Conservation (phyloP, 768 basidiomycete genomes). For the Auricularia cornea region DNA sequence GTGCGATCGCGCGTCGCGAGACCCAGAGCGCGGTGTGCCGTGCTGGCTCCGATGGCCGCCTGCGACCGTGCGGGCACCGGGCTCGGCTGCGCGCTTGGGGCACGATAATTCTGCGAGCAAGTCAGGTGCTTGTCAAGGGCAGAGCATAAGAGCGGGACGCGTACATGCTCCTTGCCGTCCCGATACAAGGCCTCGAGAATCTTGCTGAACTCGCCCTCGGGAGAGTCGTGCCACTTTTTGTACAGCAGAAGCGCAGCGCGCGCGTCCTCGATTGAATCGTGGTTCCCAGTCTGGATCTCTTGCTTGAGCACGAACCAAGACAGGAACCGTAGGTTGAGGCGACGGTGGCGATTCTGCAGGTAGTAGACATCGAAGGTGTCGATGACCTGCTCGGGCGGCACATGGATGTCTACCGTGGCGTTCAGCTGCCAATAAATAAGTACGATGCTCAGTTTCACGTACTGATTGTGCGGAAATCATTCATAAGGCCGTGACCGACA, state of each 20-base stretch:
- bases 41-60: not conserved
- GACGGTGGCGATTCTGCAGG: slow-evolving; percentile 67
- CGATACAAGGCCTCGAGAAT: slow-evolving; percentile 81
- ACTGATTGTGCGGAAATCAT: slow-evolving; percentile 99
- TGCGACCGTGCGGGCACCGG: not conserved
- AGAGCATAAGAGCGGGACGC: slow-evolving; percentile 19
- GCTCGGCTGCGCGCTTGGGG: not conserved
- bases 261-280: slow-evolving; percentile 99
- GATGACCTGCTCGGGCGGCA: slow-evolving; percentile 90
- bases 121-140: not conserved
- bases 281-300: slow-evolving; percentile 87
- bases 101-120: not conserved
- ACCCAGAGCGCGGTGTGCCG: not conserved
- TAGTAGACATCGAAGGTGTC: slow-evolving; percentile 99
- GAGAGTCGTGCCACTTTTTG: slow-evolving; percentile 69
- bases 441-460: slow-evolving; percentile 20
- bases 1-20: not conserved
- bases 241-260: slow-evolving; percentile 78
- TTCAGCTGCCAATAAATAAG: not conserved
- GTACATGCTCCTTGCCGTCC: slow-evolving; percentile 65
- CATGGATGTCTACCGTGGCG: slow-evolving; percentile 68
- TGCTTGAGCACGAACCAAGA: slow-evolving; percentile 90
- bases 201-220: slow-evolving; percentile 73
- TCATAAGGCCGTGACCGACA: slow-evolving; percentile 92
- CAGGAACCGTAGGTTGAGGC: slow-evolving; percentile 85